Evolutionary conservation across 2,329 filamentous ascomycete genomes (phyloP).

Genomic region (Penicillium hesseltinei): DNA sequence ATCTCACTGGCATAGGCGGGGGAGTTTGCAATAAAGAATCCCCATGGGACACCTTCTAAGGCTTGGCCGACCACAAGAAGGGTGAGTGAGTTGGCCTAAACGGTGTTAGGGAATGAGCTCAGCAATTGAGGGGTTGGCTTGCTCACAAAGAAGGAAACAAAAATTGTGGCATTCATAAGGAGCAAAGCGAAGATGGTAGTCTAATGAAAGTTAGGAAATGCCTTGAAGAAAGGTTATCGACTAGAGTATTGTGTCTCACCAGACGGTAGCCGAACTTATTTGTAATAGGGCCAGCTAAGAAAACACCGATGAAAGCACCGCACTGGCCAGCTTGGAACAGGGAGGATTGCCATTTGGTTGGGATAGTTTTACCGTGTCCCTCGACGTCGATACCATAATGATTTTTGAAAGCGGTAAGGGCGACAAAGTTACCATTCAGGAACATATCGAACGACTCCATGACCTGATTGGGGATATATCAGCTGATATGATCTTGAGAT

Average conservation of each 20-base stretch:
- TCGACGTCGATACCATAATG: slow-evolving; percentile 37
- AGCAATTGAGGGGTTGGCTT: accelerated
- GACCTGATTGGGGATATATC: slow-evolving; percentile 34
- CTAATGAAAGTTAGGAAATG: too few relatives aligned
- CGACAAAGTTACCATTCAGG: slow-evolving; percentile 50
- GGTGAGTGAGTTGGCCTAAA: slow-evolving; percentile 41
- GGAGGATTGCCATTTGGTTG: slow-evolving; percentile 42
- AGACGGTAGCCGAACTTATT: slow-evolving; percentile 60
- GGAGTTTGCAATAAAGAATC: slow-evolving; percentile 32
- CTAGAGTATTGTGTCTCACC: slow-evolving; percentile 10
- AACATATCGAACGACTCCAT: slow-evolving; percentile 55
- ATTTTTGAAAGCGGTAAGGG: slow-evolving; percentile 40
- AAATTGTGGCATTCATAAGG: slow-evolving; percentile 59
- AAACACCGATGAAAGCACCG: slow-evolving; percentile 61
- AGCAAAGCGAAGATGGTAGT: slow-evolving; percentile 57
- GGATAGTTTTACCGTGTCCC: slow-evolving; percentile 29
- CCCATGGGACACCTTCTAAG: slow-evolving; percentile 32
- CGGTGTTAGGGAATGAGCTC: slow-evolving; percentile 1
- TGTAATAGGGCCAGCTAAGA: slow-evolving; percentile 60
- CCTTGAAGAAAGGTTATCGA: too few relatives aligned
- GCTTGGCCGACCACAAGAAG: slow-evolving; percentile 39
- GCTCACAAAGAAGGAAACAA: slow-evolving; percentile 58
- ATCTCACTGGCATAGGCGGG: slow-evolving; percentile 33
- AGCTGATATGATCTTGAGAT: not conserved
- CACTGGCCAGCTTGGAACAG: slow-evolving; percentile 51